Base-by-base conservation (phyloP, 2,329 filamentous ascomycete species). In the Aspergillus sojae region DNA sequence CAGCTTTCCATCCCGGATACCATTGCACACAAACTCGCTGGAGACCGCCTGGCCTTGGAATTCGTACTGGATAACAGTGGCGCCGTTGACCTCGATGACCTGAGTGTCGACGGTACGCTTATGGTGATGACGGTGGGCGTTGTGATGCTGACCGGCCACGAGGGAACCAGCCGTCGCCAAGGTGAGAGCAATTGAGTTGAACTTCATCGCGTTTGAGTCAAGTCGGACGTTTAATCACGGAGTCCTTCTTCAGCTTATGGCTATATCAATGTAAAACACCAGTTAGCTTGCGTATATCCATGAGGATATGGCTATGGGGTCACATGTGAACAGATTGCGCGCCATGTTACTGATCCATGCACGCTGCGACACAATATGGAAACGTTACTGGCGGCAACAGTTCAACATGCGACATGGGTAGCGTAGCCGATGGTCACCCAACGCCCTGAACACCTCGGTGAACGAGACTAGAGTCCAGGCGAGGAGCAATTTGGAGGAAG, bases 51-150 rank as follows among this genome's bases (percentile, higher is more conserved):
- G 53, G 55, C 89, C 90, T 65, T 90, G 86, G 60, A 94, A 81
- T 75, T 90, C 84, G 80, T 94, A 97, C 62, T 90, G 85, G 61
- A 89, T 87, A 69, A 89, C 85, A 58, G 87, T 89, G 36, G 89
- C 84, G 48, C 84, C 86, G 46, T 85, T 81, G 57, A 89, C 84
- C 60, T 85, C 83, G 60, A 87, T 85, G 59, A 83, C 79, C 23
- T 81, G 80, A 63, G 79, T 79, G 41, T 80, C 79, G 21, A 78
- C 68, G 32, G 68, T 74, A 67, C 79, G 80, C 71, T 78, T 77
- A 60, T 78, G 75, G 67, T 78, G 77, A 69, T 79, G 79, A 62
- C 75, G 74, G 68, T 80, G 81, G 57, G 74, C 73, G 66, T 80
- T 79, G 61, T 75, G 74, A 69, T 80, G 77, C 64, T 81, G 78